Conservation (phyloP, 495 filamentous ascomycete genomes). For the Massariosphaeria phaeospora region DNA sequence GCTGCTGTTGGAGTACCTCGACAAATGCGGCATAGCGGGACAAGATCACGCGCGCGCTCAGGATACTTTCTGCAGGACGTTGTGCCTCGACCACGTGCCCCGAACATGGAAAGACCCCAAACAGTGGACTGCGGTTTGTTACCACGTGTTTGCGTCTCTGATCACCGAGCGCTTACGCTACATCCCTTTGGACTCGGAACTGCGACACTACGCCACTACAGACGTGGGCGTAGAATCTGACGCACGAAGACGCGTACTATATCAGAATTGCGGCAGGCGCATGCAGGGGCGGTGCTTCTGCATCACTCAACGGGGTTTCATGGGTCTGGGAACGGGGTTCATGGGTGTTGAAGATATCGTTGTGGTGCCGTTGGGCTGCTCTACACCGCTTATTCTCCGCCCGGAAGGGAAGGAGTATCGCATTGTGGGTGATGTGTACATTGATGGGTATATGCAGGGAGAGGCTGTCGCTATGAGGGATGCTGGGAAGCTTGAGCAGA, state of each 20-base stretch:
- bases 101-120: background rate
- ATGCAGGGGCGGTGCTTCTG: slow-evolving; percentile 23
- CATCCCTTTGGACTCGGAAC: slow-evolving; percentile 26
- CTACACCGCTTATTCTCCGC: slow-evolving; percentile 35
- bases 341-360: slow-evolving; percentile 31
- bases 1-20: slow-evolving; percentile 7
- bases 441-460: slow-evolving; percentile 35
- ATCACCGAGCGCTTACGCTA: slow-evolving; percentile 27
- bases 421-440: slow-evolving; percentile 36
- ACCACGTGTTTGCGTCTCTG: slow-evolving; percentile 33
- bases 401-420: slow-evolving; percentile 24
- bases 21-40: background rate
- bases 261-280: slow-evolving; percentile 4
- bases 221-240: background rate
- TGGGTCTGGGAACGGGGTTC: slow-evolving; percentile 34
- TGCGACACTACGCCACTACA: slow-evolving; percentile 14
- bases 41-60: slow-evolving; percentile 1
- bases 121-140: slow-evolving; percentile 26
- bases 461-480: slow-evolving; percentile 6
- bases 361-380: slow-evolving; percentile 36
- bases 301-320: slow-evolving; percentile 4
- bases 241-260: slow-evolving; percentile 3
- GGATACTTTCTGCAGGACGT: slow-evolving; percentile 34
- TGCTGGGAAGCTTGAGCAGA: background rate
- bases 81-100: slow-evolving; percentile 31